These are phyloP conservation scores for Endogone sp. DNA, from an alignment of 192 early-diverging fungal species.

Conservation along the genomic window DNA sequence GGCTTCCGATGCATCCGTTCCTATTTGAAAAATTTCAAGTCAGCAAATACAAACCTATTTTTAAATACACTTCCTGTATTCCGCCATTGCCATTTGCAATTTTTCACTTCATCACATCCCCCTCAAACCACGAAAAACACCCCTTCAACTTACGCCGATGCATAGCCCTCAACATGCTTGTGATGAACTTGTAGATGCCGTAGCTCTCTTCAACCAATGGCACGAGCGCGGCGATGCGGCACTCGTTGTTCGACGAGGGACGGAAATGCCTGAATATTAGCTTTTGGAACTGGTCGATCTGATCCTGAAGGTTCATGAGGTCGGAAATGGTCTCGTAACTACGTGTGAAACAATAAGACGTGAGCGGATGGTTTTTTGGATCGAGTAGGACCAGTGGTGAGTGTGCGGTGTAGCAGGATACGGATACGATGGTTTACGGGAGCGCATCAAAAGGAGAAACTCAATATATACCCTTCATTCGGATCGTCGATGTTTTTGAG, in stretches of 20 bases:
- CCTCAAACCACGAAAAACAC: no score
- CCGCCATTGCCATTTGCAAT: no score
- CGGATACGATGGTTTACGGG: no score
- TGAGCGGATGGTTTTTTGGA: no score
- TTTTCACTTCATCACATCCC: no score
- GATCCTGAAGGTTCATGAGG: slow-evolving; percentile 87
- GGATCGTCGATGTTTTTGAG: slow-evolving; percentile 94
- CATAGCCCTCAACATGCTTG: slow-evolving; percentile 95
- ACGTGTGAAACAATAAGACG: no score
- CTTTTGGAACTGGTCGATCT: slow-evolving; percentile 89
- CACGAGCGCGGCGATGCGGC: slow-evolving; percentile 90
- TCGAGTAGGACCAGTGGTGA: no score
- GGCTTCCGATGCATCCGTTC: slow-evolving; percentile 76
- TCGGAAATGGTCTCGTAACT: slow-evolving; percentile 97
- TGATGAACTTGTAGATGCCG: slow-evolving; percentile 93
- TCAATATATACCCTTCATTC: slow-evolving; percentile 77
- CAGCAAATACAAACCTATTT: slow-evolving; percentile 8
- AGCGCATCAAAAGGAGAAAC: no score
- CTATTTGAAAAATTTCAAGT: slow-evolving; percentile 12
- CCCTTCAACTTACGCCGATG: slow-evolving; percentile 80
- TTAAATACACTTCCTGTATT: no score
- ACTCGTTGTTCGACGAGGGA: slow-evolving; percentile 84
- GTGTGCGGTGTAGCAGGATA: no score
- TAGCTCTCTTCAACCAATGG: slow-evolving; percentile 96
- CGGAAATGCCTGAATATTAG: slow-evolving; percentile 83